A percentile compares a stretch with the other conserved stretches of the same genome.
phyloP scores from a whole-genome alignment of 1,284 basidiomycete genomes.

The Rhodotorula sp. region DNA sequence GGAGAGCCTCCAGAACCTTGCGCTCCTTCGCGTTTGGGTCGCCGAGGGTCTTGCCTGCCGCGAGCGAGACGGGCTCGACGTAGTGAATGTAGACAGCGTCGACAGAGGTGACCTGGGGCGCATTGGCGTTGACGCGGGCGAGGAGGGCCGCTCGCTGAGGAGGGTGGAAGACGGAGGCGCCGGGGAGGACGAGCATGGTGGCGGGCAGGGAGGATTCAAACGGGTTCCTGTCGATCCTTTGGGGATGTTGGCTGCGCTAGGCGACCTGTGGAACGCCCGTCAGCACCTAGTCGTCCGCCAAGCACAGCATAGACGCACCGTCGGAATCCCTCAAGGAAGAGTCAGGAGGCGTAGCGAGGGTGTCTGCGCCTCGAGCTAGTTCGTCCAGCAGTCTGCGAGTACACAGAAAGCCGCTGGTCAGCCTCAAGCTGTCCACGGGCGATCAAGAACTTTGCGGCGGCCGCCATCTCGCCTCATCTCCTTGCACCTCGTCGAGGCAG shows the following conservation, averaged over 20 bases:
- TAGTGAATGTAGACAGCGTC: constrained; percentile 87
- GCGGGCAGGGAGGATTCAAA: not conserved
- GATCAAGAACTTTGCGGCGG: too few species aligned
- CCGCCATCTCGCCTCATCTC: too few species aligned
- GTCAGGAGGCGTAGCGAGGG: not conserved
- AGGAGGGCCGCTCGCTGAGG: constrained; percentile 70
- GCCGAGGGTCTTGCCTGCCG: constrained; percentile 57
- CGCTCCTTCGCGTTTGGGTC: constrained; percentile 55
- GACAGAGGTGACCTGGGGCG: constrained; percentile 62
- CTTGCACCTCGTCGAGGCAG: too few species aligned
- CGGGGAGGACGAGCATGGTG: constrained; percentile 47
- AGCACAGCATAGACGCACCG: too few species aligned
- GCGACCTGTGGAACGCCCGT: too few species aligned
- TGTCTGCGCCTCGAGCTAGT: not conserved
- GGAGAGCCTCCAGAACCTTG: constrained; percentile 66
- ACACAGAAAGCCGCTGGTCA: not conserved
- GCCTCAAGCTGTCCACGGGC: not conserved
- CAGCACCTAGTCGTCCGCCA: too few species aligned
- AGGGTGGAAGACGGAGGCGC: constrained; percentile 48
- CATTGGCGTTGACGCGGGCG: constrained; percentile 59
- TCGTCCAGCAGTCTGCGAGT: not conserved
- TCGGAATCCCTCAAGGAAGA: not conserved
- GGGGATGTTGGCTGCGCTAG: too few species aligned
- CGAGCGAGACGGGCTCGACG: constrained; percentile 61
- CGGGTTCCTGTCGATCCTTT: not conserved